Evolutionary conservation across 1,284 basidiomycete genomes (phyloP).

Genomic region (Austroboletus rostrupii): DNA sequence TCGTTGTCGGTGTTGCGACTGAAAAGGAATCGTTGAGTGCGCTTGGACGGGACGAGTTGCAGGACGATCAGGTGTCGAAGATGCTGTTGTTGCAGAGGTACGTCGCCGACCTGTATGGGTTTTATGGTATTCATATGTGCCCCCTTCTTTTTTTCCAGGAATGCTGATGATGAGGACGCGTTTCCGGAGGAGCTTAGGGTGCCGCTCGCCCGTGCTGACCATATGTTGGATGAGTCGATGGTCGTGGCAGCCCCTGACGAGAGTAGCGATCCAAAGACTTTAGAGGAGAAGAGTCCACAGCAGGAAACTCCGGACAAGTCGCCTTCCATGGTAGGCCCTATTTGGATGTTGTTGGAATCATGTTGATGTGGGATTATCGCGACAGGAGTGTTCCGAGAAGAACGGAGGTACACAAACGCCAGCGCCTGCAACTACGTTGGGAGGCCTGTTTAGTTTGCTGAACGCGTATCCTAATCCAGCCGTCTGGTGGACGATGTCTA

Average conservation of each 20-base stretch:
- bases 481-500: constrained; percentile 31
- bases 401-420: constrained; percentile 23
- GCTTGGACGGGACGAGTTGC: constrained; percentile 67
- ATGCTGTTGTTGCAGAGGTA: constrained; percentile 65
- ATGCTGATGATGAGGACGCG: constrained; percentile 35
- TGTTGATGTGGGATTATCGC: not conserved
- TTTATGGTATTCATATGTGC: not conserved
- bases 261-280: constrained; percentile 29
- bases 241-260: constrained; percentile 15
- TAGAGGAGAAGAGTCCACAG: constrained; percentile 27
- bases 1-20: constrained; percentile 51
- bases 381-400: constrained; percentile 24
- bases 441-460: constrained; percentile 42
- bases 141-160: constrained; percentile 9
- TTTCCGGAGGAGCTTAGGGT: constrained; percentile 58
- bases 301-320: constrained; percentile 21
- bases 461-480: constrained; percentile 44
- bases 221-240: constrained; percentile 45
- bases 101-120: not conserved
- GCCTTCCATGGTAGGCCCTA: constrained; percentile 15
- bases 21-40: constrained; percentile 73
- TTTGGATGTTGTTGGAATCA: constrained; percentile 9
- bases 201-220: constrained; percentile 62
- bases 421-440: constrained; percentile 11
- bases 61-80: constrained; percentile 61